These are phyloP conservation scores for Boletus subcaerulescens DNA, from an alignment of 768 basidiomycete genomes.

Conservation along the genomic window DNA sequence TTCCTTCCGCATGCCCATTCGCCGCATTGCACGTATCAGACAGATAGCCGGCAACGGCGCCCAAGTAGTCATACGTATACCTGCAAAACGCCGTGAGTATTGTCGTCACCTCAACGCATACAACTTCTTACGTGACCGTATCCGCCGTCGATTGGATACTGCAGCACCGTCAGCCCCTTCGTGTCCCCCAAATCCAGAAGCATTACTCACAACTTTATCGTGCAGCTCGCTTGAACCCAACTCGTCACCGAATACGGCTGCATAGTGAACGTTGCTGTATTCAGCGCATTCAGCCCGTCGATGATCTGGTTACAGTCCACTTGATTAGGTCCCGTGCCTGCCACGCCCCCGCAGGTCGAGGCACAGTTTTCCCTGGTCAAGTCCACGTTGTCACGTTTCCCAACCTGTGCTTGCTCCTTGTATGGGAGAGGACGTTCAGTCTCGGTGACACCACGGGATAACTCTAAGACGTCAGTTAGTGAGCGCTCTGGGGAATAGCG, in stretches of 20 bases:
- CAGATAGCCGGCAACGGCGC: background rate
- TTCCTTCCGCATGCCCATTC: background rate
- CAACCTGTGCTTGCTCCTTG: background rate
- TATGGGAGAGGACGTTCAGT: background rate
- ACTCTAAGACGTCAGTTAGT: background rate
- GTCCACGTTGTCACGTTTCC: background rate
- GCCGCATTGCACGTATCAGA: background rate
- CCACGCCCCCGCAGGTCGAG: background rate
- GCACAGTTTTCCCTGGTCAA: constrained; percentile 2
- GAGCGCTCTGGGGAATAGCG: background rate
- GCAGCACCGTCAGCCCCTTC: background rate
- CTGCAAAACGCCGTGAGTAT: constrained; percentile 1
- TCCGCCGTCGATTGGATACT: constrained; percentile 6
- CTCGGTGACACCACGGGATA: background rate
- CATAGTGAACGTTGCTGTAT: background rate
- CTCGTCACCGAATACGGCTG: background rate
- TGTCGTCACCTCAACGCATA: background rate
- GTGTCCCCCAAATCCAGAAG: background rate
- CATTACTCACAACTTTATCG: constrained; percentile 2
- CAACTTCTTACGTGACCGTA: background rate
- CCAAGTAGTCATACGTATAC: constrained; percentile 1
- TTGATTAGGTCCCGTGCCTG: constrained; percentile 5
- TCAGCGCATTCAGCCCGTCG: background rate
- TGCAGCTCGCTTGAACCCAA: constrained; percentile 5
- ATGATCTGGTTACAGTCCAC: constrained; percentile 5